Percentiles rank a stretch among this genome's conserved stretches.
Conservation (phyloP, 371 early-diverging fungal genomes). For the Basidiobolus meristosporus region DNA sequence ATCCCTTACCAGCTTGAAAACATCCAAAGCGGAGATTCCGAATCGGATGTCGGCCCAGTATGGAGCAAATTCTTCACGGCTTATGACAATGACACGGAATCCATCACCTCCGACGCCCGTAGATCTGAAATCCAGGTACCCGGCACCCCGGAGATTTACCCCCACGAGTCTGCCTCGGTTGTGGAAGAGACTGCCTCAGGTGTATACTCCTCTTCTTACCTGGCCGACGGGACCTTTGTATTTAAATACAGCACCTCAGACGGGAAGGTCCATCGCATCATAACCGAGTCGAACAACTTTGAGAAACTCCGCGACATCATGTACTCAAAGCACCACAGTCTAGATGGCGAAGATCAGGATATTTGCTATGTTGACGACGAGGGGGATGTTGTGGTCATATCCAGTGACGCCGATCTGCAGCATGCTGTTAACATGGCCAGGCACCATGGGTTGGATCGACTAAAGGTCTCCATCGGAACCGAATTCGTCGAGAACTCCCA, state of each 20-base stretch:
- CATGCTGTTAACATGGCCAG: conserved; percentile 60
- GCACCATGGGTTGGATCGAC: conserved; percentile 2
- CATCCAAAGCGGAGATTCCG: conserved; percentile 19
- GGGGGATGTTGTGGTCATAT: conserved; percentile 44
- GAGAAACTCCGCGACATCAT: conserved; percentile 19
- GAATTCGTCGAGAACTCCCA: too few relatives aligned
- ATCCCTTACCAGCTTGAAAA: conserved; percentile 18
- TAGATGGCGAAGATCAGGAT: conserved; percentile 9
- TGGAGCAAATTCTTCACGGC: conserved; percentile 31
- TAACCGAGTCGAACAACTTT: conserved; percentile 21
- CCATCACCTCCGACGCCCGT: conserved; percentile 19
- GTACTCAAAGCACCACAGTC: conserved; percentile 1
- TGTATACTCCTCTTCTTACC: conserved; percentile 8
- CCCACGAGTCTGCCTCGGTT: conserved; percentile 32
- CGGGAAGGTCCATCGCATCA: conserved; percentile 50
- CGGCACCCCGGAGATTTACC: conserved; percentile 12
- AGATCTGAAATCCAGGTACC: conserved; percentile 7
- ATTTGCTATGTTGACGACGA: conserved; percentile 66
- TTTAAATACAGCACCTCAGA: conserved; percentile 57
- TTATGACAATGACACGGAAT: conserved; percentile 21
- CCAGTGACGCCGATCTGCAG: conserved; percentile 36
- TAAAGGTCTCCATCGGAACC: too few relatives aligned
- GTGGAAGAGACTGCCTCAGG: conserved; percentile 22
- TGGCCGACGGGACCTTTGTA: conserved; percentile 19
- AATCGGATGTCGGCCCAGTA: conserved; percentile 19